Base-by-base conservation (phyloP, 352 stramenopile species). In the Paralagenidium karlingii region DNA sequence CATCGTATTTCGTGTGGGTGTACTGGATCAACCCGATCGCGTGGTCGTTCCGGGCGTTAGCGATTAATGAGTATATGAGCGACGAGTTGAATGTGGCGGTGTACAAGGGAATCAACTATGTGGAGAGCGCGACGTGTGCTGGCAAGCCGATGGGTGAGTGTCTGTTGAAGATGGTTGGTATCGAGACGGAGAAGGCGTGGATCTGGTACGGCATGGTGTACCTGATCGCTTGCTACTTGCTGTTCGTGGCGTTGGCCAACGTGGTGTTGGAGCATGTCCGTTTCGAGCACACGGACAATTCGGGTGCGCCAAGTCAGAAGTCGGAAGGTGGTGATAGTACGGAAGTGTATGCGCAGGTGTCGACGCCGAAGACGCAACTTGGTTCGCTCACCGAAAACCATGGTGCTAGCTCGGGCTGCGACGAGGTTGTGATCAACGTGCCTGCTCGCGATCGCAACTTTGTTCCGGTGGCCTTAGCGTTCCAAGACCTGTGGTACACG, bases 21-120 rank as follows among this genome's bases (percentile, higher is more conserved):
- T 83, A 81, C 36, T 82, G 51, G 47, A 21, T 86, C 9, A 59
- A 70, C 25, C 71, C 71, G 1, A 52, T 78, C 25, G 34, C 60
- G 4, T 84, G 69, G 69, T 29, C 21, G 6, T 34, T 73, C 11
- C 53, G 67, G 5, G 47, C 49, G 0, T 21, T 79, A 4, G 50
- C 47, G 13, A 49, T 78, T 11, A 68, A 63, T 34, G 39, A 76
- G 32, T 79, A 76, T 33, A 45, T 51, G 5, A 53, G 51, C 6
- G 24, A 30, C 1, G 43, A 39, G 15, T 75, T 61, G 22, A 21
- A 44, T 13, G 12, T 24, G 7, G 49, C 39, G 18, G 25, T 40
- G 11, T 50, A 30, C 9, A 22, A 46, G 2, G 43, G 43, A 8
- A 18, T 50, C 19, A 36, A 50, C 11, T 50, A 48, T 48, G 78